A percentile compares a stretch with the other conserved stretches of the same genome.
phyloP scores from a whole-genome alignment of 495 filamentous ascomycete species.

The Tuber umbilicatum region DNA sequence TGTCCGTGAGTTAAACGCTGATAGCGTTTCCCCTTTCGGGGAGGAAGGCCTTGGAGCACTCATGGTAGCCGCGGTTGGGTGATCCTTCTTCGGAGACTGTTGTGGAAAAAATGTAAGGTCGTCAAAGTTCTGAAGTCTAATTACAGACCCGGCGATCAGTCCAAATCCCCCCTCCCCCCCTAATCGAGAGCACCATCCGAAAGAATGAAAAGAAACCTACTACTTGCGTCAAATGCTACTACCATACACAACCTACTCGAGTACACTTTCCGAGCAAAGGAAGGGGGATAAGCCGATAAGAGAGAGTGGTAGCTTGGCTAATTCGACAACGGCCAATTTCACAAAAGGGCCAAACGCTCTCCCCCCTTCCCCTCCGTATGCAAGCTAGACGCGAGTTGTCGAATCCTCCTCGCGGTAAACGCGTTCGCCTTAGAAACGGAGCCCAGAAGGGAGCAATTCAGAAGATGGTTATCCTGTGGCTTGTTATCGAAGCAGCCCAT shows the following conservation, averaged over 20 bases:
- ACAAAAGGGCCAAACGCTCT: conserved; percentile 37
- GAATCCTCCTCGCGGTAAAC: conserved; percentile 38
- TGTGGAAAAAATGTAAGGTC: not conserved
- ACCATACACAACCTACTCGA: not conserved
- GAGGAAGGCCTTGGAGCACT: conserved; percentile 18
- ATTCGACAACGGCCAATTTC: conserved; percentile 14
- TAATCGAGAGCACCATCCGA: not conserved
- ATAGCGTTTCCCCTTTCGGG: conserved; percentile 46
- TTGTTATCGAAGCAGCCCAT: conserved; percentile 35
- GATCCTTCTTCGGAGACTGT: not conserved
- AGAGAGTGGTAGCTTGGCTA: not conserved
- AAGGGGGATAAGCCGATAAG: not conserved
- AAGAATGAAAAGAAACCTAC: not conserved
- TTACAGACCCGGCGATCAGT: not conserved
- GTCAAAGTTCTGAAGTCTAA: not conserved
- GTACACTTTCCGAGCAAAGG: not conserved
- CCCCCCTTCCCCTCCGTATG: conserved; percentile 40
- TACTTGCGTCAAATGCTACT: not conserved
- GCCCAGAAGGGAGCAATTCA: conserved; percentile 23
- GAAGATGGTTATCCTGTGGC: conserved; percentile 22
- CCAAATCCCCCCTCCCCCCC: not conserved
- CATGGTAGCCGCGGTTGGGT: conserved; percentile 42
- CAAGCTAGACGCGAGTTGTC: conserved; percentile 38
- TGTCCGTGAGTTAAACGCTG: conserved; percentile 76
- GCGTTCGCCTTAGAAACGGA: conserved; percentile 32